Percentiles rank a stretch among this genome's conserved stretches.
These are phyloP conservation scores for Scleroderma bovista DNA, from an alignment of 768 basidiomycete genomes.

Conservation along the genomic window DNA sequence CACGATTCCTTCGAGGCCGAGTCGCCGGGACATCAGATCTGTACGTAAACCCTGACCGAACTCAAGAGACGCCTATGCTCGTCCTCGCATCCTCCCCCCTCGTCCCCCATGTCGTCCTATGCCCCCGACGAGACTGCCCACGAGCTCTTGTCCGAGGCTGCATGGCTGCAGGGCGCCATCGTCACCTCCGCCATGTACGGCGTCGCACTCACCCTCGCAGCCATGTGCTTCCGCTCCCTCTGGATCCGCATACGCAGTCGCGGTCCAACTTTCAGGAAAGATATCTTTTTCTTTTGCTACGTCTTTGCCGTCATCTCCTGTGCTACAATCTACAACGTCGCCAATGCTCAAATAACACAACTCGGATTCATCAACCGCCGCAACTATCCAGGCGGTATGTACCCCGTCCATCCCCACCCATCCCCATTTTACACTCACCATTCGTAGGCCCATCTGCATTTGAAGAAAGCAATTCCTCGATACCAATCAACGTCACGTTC, in stretches of 20 bases:
- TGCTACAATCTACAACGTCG: slow-evolving; percentile 22
- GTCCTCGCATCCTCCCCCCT: too few species aligned
- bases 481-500: slow-evolving; percentile 25
- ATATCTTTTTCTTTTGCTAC: slow-evolving; percentile 26
- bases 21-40: too few species aligned
- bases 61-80: too few species aligned
- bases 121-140: slow-evolving; percentile 10
- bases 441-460: slow-evolving; percentile 20
- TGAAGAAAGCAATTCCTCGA: slow-evolving; percentile 20
- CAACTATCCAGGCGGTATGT: slow-evolving; percentile 27
- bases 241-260: slow-evolving; percentile 17
- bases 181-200: slow-evolving; percentile 24
- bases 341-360: slow-evolving; percentile 23
- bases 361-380: slow-evolving; percentile 27
- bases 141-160: slow-evolving; percentile 18
- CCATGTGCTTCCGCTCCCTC: slow-evolving; percentile 23
- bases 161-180: slow-evolving; percentile 28
- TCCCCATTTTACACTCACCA: too few species aligned
- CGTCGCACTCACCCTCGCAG: slow-evolving; percentile 19
- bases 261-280: slow-evolving; percentile 7
- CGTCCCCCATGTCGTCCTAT: slow-evolving; percentile 13
- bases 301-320: slow-evolving; percentile 24
- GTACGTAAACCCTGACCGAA: too few species aligned
- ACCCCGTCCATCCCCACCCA: background rate
- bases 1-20: too few species aligned